Evolutionary conservation across 1,284 basidiomycete genomes (phyloP), one percentile per base, ranked within the genome.

Genomic region (Blastosporella zonata): DNA sequence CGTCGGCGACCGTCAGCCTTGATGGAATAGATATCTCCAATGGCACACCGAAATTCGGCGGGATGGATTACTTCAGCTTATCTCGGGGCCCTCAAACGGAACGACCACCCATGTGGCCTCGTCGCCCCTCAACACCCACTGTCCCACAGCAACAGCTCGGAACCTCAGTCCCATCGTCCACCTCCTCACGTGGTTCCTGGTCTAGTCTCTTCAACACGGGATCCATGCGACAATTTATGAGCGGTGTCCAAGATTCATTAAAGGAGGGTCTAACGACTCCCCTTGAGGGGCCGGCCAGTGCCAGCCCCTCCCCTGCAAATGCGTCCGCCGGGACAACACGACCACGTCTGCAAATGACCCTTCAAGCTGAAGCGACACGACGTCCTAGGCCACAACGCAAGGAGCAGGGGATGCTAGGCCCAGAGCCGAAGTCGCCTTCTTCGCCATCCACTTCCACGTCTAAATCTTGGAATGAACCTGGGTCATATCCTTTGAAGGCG

Each of bases 131-230:
- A n/a, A 65, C 53, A 43, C 72, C 62, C 1, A 57, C 63, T 6
- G 70, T 70, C 6, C 57, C 67, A 12, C 49, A 53, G 25, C 48
- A 49, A 13, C 62, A 68, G 27, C 59, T 64, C 18, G 62, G 62
- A 0, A 57, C 74, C 1, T 68, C 72, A 8, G 53, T 70, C 6
- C 64, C 70, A 12, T 64, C 70, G 1, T 72, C 73, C 1, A 65
- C 67, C 15, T 81, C 83, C 10, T 87, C 87, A 2, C 74, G 79
- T 38, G 84, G 80, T 2, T 87, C 87, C 0, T 88, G 87, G 87
- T 85, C 85, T 0, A 88, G 79, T 58, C 60, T 90, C 3, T 85
- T 88, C 61, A 83, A 80, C 48, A 66, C 82, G 0, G 77, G 75
- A 7, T 77, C 71, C 35, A 71, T 88, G 64, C 74, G 82, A 18